Percentiles rank a stretch among this genome's conserved stretches.
These are phyloP conservation scores for Didymella lethalis DNA, from an alignment of 2,329 filamentous ascomycete genomes.

Conservation along the genomic window DNA sequence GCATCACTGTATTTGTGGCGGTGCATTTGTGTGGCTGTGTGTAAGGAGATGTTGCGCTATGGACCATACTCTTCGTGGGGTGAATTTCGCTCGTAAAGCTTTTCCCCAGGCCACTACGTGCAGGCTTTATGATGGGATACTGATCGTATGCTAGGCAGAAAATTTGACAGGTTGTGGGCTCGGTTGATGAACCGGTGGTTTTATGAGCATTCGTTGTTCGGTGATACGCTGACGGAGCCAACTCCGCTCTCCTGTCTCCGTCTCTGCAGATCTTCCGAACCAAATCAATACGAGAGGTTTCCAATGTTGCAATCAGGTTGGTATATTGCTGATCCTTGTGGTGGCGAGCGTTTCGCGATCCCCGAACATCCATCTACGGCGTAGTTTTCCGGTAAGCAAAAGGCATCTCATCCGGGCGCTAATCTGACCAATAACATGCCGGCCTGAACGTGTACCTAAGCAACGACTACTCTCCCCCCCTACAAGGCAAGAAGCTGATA, in stretches of 20 bases:
- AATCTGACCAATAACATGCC: not conserved
- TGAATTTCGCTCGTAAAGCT: slow-evolving; percentile 4
- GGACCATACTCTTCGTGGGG: slow-evolving; percentile 3
- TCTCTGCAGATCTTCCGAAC: slow-evolving; percentile 1
- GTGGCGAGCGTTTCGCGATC: slow-evolving; percentile 18
- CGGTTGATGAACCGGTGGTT: slow-evolving; percentile 2
- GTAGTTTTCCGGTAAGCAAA: not conserved
- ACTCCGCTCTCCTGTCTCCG: slow-evolving; percentile 10
- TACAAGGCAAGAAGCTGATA: not conserved
- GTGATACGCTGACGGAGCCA: slow-evolving; percentile 1
- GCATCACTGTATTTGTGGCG: slow-evolving; percentile 5
- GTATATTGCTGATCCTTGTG: slow-evolving; percentile 9
- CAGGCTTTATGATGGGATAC: slow-evolving; percentile 1
- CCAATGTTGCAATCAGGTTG: not conserved
- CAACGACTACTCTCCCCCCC: slow-evolving; percentile 1
- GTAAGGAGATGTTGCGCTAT: not conserved
- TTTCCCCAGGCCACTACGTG: not conserved
- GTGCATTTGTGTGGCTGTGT: slow-evolving; percentile 13
- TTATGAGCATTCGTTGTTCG: not conserved
- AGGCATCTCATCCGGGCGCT: not conserved
- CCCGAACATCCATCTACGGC: slow-evolving; percentile 1
- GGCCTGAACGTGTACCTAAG: not conserved
- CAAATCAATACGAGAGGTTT: not conserved
- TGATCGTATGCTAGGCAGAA: not conserved
- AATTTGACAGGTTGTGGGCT: slow-evolving; percentile 1